Evolutionary conservation across 2,329 filamentous ascomycete genomes (phyloP), one percentile per base, ranked within the genome.

Genomic region (Thelonectria olida): DNA sequence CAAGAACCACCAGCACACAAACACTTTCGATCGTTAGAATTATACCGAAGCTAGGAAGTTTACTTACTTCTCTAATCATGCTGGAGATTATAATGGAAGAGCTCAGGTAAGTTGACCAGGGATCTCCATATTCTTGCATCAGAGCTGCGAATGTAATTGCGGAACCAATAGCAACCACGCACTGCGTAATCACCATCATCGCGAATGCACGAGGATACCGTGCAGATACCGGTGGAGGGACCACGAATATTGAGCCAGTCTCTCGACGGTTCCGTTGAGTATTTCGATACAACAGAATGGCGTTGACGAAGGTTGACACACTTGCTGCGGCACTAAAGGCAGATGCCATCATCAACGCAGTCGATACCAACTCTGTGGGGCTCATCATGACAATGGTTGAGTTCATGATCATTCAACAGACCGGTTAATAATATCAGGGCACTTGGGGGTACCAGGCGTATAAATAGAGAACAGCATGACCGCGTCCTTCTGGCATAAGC

Each of bases 401-500:
- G 28, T 13, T 31, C 7, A 31, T 31, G 28, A 31, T 31, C 28
- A 31, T 31, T 31, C 28, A 31, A 31, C 4, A 31, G 28, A n/a
- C 28, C 7, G 8, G 28, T 44, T 7, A 44, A 44, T 10, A 44
- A 22, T 22, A 4, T 6, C 17, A 22, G 41, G 7, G 31, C n/a
- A 49, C 13, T 49, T 34, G 27, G 45, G 44, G 27, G 25, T 49
- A 19, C 45, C 27, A 22, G 27, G n/a, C 2, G 45, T 49, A 49
- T 49, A 49, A 49, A 36, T 49, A 49, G 45, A 49, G 27, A n/a
- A 49, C 25, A 49, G 17, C 9, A 28, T 49, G 27, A 19, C 44
- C 20, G 27, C 13, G 20, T 49, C 12, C n/a, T 49, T 27, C 45
- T 31, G 22, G 17, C 5, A 19, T 36, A 34, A 49, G 45, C 45